A percentile compares a stretch with the other conserved stretches of the same genome.
Conservation (phyloP, 768 basidiomycete genomes). For the Plicaturopsis crispa region DNA sequence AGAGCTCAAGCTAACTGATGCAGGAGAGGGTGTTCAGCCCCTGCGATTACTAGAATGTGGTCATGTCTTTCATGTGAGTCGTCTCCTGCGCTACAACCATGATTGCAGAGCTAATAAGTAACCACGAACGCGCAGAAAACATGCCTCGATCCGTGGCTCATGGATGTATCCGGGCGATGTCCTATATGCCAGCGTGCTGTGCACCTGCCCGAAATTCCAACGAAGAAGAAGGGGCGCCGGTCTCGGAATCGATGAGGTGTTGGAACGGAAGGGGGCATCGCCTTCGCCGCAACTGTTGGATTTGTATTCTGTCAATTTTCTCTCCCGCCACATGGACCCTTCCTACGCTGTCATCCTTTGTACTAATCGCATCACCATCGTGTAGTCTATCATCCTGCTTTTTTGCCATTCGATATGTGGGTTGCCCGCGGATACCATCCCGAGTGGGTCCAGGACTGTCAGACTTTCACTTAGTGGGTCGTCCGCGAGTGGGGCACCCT, state of each 20-base stretch:
- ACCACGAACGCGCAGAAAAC: constrained; percentile 65
- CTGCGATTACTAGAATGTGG: constrained; percentile 71
- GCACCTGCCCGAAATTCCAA: constrained; percentile 33
- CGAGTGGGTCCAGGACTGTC: too few relatives aligned
- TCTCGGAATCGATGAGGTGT: constrained; percentile 13
- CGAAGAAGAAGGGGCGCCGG: constrained; percentile 24
- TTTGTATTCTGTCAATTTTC: too few relatives aligned
- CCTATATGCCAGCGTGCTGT: constrained; percentile 80
- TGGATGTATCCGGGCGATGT: constrained; percentile 78
- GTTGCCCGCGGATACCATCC: too few relatives aligned
- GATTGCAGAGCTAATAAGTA: too few relatives aligned
- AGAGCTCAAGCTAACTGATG: constrained; percentile 53
- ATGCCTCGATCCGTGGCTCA: constrained; percentile 87
- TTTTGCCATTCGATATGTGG: too few relatives aligned
- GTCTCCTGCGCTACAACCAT: neutral
- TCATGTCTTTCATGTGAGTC: constrained; percentile 84
- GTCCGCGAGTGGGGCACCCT: too few relatives aligned
- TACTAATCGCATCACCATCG: too few relatives aligned
- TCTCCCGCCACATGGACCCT: too few relatives aligned
- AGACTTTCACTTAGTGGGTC: too few relatives aligned
- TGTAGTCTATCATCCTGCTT: too few relatives aligned
- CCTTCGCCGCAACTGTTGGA: too few relatives aligned
- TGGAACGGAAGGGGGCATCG: neutral
- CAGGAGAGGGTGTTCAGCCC: constrained; percentile 71
- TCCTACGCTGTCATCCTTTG: too few relatives aligned